Evolutionary conservation across 2,329 filamentous ascomycete genomes (phyloP).

Genomic region (Emergomyces orientalis): DNA sequence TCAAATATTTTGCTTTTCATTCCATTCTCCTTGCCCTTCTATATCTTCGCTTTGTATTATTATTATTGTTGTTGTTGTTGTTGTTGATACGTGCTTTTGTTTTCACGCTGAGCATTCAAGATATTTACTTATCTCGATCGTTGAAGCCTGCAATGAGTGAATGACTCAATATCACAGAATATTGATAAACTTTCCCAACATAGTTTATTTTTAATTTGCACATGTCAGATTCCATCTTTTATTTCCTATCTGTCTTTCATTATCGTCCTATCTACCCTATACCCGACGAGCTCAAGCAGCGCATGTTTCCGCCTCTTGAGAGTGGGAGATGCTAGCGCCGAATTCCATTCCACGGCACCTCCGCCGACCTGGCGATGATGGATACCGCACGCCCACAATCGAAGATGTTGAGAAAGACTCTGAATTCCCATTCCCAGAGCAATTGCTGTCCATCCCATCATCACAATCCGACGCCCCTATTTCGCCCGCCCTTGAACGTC

Average conservation of each 20-base stretch:
- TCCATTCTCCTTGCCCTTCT: too few species aligned
- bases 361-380: conserved; percentile 33
- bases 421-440: conserved; percentile 12
- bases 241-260: background rate
- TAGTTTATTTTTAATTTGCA: background rate
- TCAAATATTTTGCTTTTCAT: too few species aligned
- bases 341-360: conserved; percentile 26
- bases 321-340: conserved; percentile 1
- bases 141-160: background rate
- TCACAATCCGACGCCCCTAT: background rate
- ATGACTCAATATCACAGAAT: background rate
- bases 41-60: too few species aligned
- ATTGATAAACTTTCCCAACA: background rate
- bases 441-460: background rate
- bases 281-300: background rate
- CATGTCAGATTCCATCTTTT: background rate
- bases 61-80: too few species aligned
- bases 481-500: background rate
- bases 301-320: background rate
- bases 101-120: background rate
- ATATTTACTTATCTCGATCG: background rate
- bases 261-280: background rate
- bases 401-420: conserved; percentile 32
- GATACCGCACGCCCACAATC: conserved; percentile 38
- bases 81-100: too few species aligned